phyloP scores from a whole-genome alignment of 2,329 filamentous ascomycete genomes.

The Claviceps arundinis region DNA sequence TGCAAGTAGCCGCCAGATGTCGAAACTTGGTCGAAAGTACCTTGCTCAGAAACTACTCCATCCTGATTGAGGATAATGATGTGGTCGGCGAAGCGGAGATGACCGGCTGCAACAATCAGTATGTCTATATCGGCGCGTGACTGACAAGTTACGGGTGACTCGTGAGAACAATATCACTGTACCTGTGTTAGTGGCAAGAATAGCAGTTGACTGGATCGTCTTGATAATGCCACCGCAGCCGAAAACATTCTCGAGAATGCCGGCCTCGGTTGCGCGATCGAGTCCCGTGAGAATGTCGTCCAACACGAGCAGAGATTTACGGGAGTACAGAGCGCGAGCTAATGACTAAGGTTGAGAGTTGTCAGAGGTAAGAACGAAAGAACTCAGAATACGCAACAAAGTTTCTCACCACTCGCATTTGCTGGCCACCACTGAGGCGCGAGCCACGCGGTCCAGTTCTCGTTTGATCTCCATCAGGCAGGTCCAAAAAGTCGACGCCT shows the following conservation, averaged over 20 bases:
- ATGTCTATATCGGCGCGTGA: too few species aligned
- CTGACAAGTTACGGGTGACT: too few species aligned
- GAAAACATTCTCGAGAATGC: constrained; percentile 23
- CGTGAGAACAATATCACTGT: neutral
- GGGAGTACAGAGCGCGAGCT: constrained; percentile 14
- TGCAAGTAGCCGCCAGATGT: constrained; percentile 4
- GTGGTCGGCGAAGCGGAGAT: constrained; percentile 12
- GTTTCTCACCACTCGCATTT: constrained; percentile 12
- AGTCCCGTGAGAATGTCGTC: constrained; percentile 23
- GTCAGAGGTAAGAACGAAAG: neutral
- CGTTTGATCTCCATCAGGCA: constrained; percentile 13
- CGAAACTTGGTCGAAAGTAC: constrained; percentile 8
- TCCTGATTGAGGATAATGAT: constrained; percentile 13
- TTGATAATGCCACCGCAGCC: constrained; percentile 17
- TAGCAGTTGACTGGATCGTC: constrained; percentile 10
- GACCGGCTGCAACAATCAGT: constrained; percentile 8
- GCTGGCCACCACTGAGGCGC: constrained; percentile 15
- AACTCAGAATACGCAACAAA: neutral
- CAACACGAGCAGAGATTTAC: constrained; percentile 14
- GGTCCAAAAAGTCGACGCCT: constrained; percentile 8
- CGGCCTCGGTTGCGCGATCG: constrained; percentile 23
- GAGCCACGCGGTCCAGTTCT: constrained; percentile 12
- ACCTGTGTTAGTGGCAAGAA: constrained; percentile 17
- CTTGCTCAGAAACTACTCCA: constrained; percentile 12
- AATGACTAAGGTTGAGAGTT: constrained; percentile 6